Evolutionary conservation across 2,329 filamentous ascomycete species (phyloP), one percentile per base, ranked within the genome.

Genomic region (Scytalidium lignicola): DNA sequence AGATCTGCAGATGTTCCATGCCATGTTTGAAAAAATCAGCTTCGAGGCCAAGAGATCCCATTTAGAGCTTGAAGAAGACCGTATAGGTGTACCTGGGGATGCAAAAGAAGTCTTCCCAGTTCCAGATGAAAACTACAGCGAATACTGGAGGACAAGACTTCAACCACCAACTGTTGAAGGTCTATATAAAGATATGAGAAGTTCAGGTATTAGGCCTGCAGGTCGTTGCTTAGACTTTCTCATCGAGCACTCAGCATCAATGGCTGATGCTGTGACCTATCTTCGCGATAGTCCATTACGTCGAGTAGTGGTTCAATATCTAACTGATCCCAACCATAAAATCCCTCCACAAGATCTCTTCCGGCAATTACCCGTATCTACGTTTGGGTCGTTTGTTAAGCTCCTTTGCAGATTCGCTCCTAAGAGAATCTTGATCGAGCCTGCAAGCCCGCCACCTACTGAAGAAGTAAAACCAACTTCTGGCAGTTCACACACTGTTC

Each of bases 111-210:
- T 75, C 8, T 67, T 75, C 12, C 72, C 78, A 1, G 73, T 80
- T 18, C 68, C 82, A 18, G 74, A 79, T 48, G 68, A 70, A 64
- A 87, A 74, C 64, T 75, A 74, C 59, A 86, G 74, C 51, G 76
- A 83, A n/a, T 79, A 83, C 48, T 85, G 87, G 50, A 80, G 79
- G 55, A 75, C 80, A 37, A 74, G 80, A n/a, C 68, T 82, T 41
- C 69, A 73, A 13, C 80, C 85, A 1, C 86, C 86, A 2, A 74
- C 71, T 1, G 66, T 82, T 10, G 66, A 73, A 3, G 70, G 78
- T 45, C 70, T 91, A 3, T 86, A 85, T 51, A 60, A 71, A 10
- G 69, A 74, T 40, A 86, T 90, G 80, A 51, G 68, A 12, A 61
- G 60, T 1, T 68, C 70, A 2, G 72, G 74, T 1, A 60, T 85